A percentile compares a stretch with the other conserved stretches of the same genome.
These are phyloP conservation scores for Dipteronia sinensis DNA, from an alignment of 345 rosid species.

Conservation along the genomic window DNA sequence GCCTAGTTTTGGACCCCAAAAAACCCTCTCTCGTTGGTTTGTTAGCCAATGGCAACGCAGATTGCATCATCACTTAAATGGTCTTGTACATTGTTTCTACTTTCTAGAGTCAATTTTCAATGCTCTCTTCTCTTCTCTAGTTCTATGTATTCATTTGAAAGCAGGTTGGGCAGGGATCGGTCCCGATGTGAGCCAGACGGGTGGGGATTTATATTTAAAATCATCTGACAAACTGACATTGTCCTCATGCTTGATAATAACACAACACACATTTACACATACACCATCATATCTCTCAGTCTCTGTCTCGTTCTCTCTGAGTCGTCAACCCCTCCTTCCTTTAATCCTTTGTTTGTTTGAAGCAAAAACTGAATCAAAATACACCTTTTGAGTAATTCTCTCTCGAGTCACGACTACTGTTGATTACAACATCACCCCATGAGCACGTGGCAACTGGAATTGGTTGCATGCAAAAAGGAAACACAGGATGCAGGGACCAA, in stretches of 20 bases:
- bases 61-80: neutral
- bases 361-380: no score
- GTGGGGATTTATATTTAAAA: neutral
- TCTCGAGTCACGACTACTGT: neutral
- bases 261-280: neutral
- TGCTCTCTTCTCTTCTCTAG: no score
- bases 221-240: slow-evolving; percentile 17
- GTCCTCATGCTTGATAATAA: slow-evolving; percentile 18
- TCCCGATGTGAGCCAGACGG: slow-evolving; percentile 11
- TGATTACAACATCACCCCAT: no score
- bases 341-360: no score
- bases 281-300: slow-evolving; percentile 6
- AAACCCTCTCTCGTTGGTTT: neutral
- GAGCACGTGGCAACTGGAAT: neutral
- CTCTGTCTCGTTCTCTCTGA: neutral
- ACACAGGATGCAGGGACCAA: neutral
- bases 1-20: no score
- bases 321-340: neutral
- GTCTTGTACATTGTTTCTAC: neutral
- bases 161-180: neutral
- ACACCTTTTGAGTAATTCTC: neutral
- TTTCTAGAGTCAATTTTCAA: no score
- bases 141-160: no score
- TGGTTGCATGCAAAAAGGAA: neutral
- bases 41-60: no score